phyloP scores from a whole-genome alignment of 2,329 filamentous ascomycete genomes.

The Chrysosporium queenslandicum region DNA sequence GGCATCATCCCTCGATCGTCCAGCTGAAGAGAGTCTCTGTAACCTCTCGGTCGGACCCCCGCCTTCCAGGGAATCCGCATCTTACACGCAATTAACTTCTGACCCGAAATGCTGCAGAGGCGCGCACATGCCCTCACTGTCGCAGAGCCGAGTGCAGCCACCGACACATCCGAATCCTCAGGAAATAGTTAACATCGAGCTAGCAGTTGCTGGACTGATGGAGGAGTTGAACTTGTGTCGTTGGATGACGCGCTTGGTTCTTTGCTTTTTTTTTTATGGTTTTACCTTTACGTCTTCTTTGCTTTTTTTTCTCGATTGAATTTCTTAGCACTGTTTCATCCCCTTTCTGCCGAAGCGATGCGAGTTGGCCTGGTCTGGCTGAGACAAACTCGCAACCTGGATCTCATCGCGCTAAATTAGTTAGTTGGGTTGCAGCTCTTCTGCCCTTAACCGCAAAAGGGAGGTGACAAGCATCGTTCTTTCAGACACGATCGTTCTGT shows the following conservation, averaged over 20 bases:
- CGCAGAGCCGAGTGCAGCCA: too few species aligned
- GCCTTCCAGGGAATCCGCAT: not conserved
- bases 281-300: not conserved
- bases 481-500: not conserved
- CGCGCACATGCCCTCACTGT: too few species aligned
- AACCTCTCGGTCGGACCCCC: not conserved
- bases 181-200: too few species aligned
- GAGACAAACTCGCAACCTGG: not conserved
- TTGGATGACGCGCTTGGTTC: not conserved
- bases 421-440: not conserved
- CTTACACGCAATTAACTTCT: not conserved
- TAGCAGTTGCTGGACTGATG: not conserved
- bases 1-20: not conserved
- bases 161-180: too few species aligned
- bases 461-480: not conserved
- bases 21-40: not conserved
- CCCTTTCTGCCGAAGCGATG: not conserved
- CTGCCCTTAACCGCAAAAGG: not conserved
- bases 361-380: not conserved
- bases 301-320: not conserved
- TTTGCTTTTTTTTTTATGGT: not conserved
- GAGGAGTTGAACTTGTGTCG: not conserved
- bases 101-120: not conserved
- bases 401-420: not conserved
- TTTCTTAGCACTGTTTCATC: not conserved